Base-by-base conservation (phyloP, 225 moss, liverwort and hornwort genomes). In the Rhytidiadelphus loreus region DNA sequence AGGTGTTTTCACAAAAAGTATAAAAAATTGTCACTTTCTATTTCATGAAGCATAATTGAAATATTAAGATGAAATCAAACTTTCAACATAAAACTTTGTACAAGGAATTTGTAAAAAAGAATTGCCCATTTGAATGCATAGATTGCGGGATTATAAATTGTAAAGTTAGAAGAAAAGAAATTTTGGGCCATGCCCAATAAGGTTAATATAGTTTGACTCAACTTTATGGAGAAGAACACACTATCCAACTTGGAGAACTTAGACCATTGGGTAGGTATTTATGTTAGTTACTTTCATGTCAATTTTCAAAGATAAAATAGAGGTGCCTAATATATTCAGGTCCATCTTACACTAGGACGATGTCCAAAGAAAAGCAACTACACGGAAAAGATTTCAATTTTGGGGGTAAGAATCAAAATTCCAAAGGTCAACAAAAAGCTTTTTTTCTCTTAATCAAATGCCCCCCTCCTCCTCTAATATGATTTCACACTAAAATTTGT, bases 401-500 rank as follows among this genome's bases (percentile, higher is more conserved):
- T 3, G 11, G 43, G 11, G 2, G 0, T 1, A 33, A 76, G 22
- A 52, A 76, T 13, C 8, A 14, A 52, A 7, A 52, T 13, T 0
- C 20, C 4, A 75, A 21, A 12, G 0, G 13, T 75, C 7, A 52
- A 52, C 3, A 12, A 13, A 52, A 35, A 23, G 0, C 0, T 5
- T 13, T 52, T 2, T 0, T 35, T 76, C 1, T 48, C 25, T 24
- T 44, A 6, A 44, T 44, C 1, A 29, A 17, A 1, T 44, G 41
- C 3, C 4, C 4, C 0, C n/a, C 3, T 2, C 26, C 1, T 4
- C 3, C n/a, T 3, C 4, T 3, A 43, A 25, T 5, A 35, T 71
- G 28, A 28, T 43, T 74, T 74, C 3, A 18, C 11, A 29, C 7
- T 48, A 30, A 4, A 48, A 74, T 30, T 48, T 48, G 12, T 19